Evolutionary conservation across 2,329 filamentous ascomycete genomes (phyloP).

Genomic region (Diaporthe ampelina): DNA sequence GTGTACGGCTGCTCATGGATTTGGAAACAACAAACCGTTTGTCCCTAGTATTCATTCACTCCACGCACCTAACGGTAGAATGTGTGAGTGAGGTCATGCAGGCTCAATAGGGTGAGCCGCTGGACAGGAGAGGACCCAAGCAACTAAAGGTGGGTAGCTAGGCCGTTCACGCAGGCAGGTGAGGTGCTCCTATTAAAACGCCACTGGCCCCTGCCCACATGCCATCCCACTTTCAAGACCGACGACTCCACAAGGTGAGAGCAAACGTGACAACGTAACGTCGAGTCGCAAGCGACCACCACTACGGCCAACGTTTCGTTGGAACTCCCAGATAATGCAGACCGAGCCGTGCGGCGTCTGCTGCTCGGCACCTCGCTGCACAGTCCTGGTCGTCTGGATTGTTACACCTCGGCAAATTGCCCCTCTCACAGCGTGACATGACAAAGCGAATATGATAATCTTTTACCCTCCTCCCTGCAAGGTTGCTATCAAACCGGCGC

Average conservation of each 20-base stretch:
- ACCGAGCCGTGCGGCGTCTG: neutral
- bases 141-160: too few relatives aligned
- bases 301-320: constrained; percentile 21
- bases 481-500: neutral
- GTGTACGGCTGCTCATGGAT: neutral
- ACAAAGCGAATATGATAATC: neutral
- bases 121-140: neutral
- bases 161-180: neutral
- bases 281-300: constrained; percentile 20
- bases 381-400: constrained; percentile 9
- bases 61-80: neutral
- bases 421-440: constrained; percentile 11
- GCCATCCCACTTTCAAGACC: neutral
- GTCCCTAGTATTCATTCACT: neutral
- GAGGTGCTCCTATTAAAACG: neutral
- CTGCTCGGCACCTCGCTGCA: neutral
- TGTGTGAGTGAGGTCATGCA: constrained; percentile 18
- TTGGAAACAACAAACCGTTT: neutral
- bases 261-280: constrained; percentile 26
- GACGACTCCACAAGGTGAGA: constrained; percentile 3
- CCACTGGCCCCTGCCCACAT: neutral
- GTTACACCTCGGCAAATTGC: constrained; percentile 24
- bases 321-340: constrained; percentile 1
- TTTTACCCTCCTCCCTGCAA: neutral
- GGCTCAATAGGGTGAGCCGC: constrained; percentile 1